These are phyloP conservation scores for Diaporthe batatas DNA, from an alignment of 2,329 filamentous ascomycete species.

Conservation along the genomic window DNA sequence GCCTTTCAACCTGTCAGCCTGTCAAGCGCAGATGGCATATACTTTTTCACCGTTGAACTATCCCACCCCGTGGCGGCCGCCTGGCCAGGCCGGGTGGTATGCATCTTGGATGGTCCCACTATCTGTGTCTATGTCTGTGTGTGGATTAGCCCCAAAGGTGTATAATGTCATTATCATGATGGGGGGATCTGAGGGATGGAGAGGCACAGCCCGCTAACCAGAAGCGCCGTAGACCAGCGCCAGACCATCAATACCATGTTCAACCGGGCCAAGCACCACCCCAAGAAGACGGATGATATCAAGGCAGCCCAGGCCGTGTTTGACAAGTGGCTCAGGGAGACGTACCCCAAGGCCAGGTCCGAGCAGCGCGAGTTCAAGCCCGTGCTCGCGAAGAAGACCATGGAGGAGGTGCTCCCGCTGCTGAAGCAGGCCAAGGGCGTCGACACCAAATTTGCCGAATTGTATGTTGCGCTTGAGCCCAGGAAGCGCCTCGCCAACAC, in stretches of 20 bases:
- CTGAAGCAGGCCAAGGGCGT: slow-evolving; percentile 32
- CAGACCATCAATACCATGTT: slow-evolving; percentile 42
- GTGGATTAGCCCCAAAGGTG: not conserved
- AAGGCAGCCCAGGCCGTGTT: slow-evolving; percentile 40
- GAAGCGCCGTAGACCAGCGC: slow-evolving; percentile 35
- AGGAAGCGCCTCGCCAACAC: slow-evolving; percentile 41
- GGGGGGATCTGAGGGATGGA: not conserved
- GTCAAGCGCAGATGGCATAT: not conserved
- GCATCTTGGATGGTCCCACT: not conserved
- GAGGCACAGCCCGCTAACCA: slow-evolving; percentile 5
- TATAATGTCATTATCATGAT: too few relatives aligned
- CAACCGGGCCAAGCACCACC: slow-evolving; percentile 42
- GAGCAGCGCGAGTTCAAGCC: slow-evolving; percentile 41
- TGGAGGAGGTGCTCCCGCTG: slow-evolving; percentile 37
- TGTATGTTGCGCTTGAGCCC: slow-evolving; percentile 38
- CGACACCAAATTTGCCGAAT: slow-evolving; percentile 40
- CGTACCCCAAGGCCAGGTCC: slow-evolving; percentile 36
- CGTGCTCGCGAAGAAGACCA: slow-evolving; percentile 36
- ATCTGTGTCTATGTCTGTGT: not conserved
- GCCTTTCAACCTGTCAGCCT: not conserved
- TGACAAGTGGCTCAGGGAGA: slow-evolving; percentile 39
- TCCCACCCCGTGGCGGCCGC: not conserved
- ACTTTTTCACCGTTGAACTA: not conserved
- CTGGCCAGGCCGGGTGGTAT: not conserved
- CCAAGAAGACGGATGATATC: slow-evolving; percentile 42